Conservation (phyloP, 2,329 filamentous ascomycete genomes). For the Diaporthe sp. region DNA sequence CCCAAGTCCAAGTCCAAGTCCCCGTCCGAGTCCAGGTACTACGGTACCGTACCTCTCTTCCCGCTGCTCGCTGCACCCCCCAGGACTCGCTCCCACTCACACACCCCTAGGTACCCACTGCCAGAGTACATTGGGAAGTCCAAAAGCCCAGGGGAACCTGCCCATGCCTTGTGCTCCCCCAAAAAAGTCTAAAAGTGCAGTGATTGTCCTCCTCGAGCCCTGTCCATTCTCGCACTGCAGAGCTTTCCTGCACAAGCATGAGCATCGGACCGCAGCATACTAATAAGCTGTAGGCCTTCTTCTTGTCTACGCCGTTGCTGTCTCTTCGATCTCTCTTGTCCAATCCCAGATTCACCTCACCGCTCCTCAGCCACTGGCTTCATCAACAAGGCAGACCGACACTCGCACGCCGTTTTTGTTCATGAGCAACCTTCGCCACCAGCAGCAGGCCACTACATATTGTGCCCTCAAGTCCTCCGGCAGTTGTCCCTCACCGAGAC, state of each 20-base stretch:
- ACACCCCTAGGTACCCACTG: conserved; percentile 29
- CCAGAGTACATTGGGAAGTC: conserved; percentile 5
- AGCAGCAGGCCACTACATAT: neutral
- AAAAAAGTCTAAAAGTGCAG: conserved; percentile 30
- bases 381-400: conserved; percentile 21
- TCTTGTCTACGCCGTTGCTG: conserved; percentile 22
- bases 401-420: conserved; percentile 19
- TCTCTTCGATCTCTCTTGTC: conserved; percentile 25
- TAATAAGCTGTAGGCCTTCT: conserved; percentile 32
- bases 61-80: conserved; percentile 14
- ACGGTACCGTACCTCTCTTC: conserved; percentile 2
- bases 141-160: conserved; percentile 5
- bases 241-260: conserved; percentile 27
- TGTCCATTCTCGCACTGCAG: conserved; percentile 24
- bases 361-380: conserved; percentile 17
- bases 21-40: conserved; percentile 24
- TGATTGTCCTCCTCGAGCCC: conserved; percentile 16
- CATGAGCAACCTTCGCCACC: conserved; percentile 2
- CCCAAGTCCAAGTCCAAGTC: neutral
- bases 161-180: conserved; percentile 21
- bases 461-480: neutral
- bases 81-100: conserved; percentile 5
- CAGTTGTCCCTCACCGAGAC: neutral
- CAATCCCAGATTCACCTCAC: conserved; percentile 28
- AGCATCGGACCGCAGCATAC: conserved; percentile 30